phyloP scores from a whole-genome alignment of 208 protist genomes.

The Trypanosoma grayi region DNA sequence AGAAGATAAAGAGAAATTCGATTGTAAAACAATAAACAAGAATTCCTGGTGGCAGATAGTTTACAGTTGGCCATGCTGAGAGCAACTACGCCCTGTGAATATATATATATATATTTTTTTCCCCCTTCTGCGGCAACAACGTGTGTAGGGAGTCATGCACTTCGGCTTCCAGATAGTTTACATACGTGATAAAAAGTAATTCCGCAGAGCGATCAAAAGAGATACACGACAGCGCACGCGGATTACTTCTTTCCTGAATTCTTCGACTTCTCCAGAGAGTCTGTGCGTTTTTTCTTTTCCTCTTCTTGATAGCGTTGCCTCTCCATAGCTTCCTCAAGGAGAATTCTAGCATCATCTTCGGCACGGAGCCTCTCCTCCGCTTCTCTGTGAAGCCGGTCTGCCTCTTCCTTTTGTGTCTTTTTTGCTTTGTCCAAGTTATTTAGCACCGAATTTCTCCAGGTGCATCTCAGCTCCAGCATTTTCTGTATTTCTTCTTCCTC shows the following conservation, averaged over 20 bases:
- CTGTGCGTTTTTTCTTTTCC: conserved; percentile 66
- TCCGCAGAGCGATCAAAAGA: background rate
- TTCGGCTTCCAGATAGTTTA: background rate
- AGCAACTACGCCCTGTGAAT: too few species aligned
- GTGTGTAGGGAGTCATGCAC: background rate
- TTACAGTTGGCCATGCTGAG: too few species aligned
- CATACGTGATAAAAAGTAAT: conserved; percentile 4
- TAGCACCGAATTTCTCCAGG: conserved; percentile 29
- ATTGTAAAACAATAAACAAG: too few species aligned
- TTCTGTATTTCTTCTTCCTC: conserved; percentile 42
- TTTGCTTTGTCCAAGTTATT: conserved; percentile 25
- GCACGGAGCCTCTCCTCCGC: conserved; percentile 59
- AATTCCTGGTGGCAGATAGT: too few species aligned
- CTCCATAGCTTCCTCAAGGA: conserved; percentile 68
- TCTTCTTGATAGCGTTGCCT: conserved; percentile 64
- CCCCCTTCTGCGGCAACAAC: background rate
- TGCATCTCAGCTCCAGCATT: conserved; percentile 32
- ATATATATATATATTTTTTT: conserved; percentile 3
- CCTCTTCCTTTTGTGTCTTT: conserved; percentile 42
- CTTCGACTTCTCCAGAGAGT: conserved; percentile 53
- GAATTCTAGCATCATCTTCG: conserved; percentile 72
- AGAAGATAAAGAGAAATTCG: conserved; percentile 7
- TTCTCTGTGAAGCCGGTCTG: conserved; percentile 64
- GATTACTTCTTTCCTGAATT: conserved; percentile 23
- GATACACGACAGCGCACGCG: background rate